Evolutionary conservation across 1,284 basidiomycete genomes (phyloP).

Genomic region (Cryptococcus floricola): DNA sequence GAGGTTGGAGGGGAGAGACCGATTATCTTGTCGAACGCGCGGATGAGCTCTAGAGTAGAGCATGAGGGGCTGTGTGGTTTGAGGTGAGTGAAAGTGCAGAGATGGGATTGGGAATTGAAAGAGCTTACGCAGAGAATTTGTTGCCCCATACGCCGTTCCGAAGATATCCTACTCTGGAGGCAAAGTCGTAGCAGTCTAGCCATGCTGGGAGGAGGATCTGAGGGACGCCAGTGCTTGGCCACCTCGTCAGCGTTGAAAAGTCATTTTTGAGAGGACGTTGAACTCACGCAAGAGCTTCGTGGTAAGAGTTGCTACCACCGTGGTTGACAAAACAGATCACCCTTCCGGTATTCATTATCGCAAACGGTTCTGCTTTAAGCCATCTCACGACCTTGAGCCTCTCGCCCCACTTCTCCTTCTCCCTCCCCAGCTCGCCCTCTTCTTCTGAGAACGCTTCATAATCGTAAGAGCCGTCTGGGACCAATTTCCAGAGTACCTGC

Average conservation of each 20-base stretch:
- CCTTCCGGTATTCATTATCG: conserved; percentile 19
- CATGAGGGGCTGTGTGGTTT: too few species aligned
- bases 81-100: too few species aligned
- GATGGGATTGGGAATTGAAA: not conserved
- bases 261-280: not conserved
- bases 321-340: conserved; percentile 23
- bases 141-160: conserved; percentile 25
- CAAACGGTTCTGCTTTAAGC: conserved; percentile 19
- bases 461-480: conserved; percentile 5
- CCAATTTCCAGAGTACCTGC: conserved; percentile 19
- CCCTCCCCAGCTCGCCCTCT: too few species aligned
- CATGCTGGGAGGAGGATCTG: conserved; percentile 27
- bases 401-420: not conserved
- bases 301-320: conserved; percentile 32
- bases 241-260: not conserved
- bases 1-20: too few species aligned
- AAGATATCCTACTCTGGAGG: conserved; percentile 12
- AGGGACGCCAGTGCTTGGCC: not conserved
- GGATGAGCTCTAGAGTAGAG: too few species aligned
- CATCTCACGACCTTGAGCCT: conserved; percentile 21
- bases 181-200: conserved; percentile 28
- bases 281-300: conserved; percentile 31
- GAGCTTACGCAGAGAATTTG: conserved; percentile 15
- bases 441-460: not conserved
- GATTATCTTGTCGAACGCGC: too few species aligned